Percentiles rank a stretch among this genome's conserved stretches.
These are phyloP conservation scores for Neopestalotiopsis rosae DNA, from an alignment of 2,329 filamentous ascomycete species.

Conservation along the genomic window DNA sequence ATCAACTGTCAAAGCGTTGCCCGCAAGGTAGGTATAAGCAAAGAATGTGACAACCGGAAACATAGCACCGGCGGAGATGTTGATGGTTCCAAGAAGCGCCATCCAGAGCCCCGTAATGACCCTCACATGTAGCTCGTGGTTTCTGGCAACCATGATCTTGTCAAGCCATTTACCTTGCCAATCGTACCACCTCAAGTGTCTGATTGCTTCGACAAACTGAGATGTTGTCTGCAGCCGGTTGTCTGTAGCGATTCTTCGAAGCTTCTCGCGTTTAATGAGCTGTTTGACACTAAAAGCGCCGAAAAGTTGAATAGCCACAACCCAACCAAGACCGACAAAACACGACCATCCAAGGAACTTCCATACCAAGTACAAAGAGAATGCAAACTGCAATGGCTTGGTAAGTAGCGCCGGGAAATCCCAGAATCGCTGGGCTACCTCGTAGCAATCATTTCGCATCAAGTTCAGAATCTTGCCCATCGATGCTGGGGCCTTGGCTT, in stretches of 20 bases:
- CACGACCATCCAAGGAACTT: slow-evolving; percentile 81
- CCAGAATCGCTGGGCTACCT: slow-evolving; percentile 86
- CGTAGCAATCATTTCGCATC: slow-evolving; percentile 82
- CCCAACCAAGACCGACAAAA: slow-evolving; percentile 72
- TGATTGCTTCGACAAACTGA: slow-evolving; percentile 86
- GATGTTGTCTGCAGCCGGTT: slow-evolving; percentile 78
- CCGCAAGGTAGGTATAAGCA: slow-evolving; percentile 76
- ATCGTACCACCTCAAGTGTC: slow-evolving; percentile 81
- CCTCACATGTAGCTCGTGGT: slow-evolving; percentile 69
- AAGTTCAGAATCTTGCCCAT: slow-evolving; percentile 92
- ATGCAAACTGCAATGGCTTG: slow-evolving; percentile 76
- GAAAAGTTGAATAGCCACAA: slow-evolving; percentile 70
- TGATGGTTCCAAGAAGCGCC: slow-evolving; percentile 69
- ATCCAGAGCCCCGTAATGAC: slow-evolving; percentile 68
- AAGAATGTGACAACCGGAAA: slow-evolving; percentile 85
- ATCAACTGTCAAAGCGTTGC: slow-evolving; percentile 73
- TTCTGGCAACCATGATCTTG: slow-evolving; percentile 70
- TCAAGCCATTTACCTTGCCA: slow-evolving; percentile 80
- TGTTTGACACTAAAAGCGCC: slow-evolving; percentile 72
- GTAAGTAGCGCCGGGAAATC: slow-evolving; percentile 79
- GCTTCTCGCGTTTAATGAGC: slow-evolving; percentile 71
- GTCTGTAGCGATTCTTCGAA: slow-evolving; percentile 77
- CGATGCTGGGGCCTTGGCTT: slow-evolving; percentile 66
- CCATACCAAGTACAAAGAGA: slow-evolving; percentile 78
- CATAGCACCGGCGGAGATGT: slow-evolving; percentile 72